These are phyloP conservation scores for Beauveria asiatica DNA, from an alignment of 2,329 filamentous ascomycete genomes.

Conservation along the genomic window DNA sequence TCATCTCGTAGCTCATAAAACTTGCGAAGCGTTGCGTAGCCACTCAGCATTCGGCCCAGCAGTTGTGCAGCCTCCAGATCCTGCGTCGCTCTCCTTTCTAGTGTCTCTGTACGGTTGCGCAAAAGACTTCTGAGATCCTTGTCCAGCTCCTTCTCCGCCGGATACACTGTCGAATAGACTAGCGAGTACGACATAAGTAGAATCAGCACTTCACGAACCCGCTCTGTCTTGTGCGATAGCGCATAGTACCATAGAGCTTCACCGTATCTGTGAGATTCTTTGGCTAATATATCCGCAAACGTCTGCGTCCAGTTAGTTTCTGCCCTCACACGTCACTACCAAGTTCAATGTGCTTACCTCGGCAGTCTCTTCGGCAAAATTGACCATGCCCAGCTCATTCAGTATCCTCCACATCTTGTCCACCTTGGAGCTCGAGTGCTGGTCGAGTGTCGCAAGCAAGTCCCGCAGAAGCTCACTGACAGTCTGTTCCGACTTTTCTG, in stretches of 20 bases:
- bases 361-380: constrained; percentile 71
- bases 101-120: constrained; percentile 59
- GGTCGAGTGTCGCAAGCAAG: constrained; percentile 51
- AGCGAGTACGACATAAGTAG: constrained; percentile 81
- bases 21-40: constrained; percentile 81
- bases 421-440: constrained; percentile 62
- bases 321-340: neutral
- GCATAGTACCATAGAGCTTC: constrained; percentile 87
- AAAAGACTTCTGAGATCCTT: constrained; percentile 61
- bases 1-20: constrained; percentile 83
- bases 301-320: constrained; percentile 43
- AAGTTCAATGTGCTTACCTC: constrained; percentile 51
- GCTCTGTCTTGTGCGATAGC: constrained; percentile 66
- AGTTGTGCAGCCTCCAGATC: constrained; percentile 78
- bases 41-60: constrained; percentile 77
- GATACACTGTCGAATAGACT: constrained; percentile 75
- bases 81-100: constrained; percentile 62
- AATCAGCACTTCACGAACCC: constrained; percentile 78
- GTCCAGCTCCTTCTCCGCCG: constrained; percentile 63
- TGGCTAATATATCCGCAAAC: constrained; percentile 70
- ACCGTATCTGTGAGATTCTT: constrained; percentile 69
- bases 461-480: constrained; percentile 64
- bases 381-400: constrained; percentile 66
- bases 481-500: constrained; percentile 59
- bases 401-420: constrained; percentile 77